Evolutionary conservation across 768 basidiomycete species (phyloP).

Genomic region (Collybiopsis luxurians): DNA sequence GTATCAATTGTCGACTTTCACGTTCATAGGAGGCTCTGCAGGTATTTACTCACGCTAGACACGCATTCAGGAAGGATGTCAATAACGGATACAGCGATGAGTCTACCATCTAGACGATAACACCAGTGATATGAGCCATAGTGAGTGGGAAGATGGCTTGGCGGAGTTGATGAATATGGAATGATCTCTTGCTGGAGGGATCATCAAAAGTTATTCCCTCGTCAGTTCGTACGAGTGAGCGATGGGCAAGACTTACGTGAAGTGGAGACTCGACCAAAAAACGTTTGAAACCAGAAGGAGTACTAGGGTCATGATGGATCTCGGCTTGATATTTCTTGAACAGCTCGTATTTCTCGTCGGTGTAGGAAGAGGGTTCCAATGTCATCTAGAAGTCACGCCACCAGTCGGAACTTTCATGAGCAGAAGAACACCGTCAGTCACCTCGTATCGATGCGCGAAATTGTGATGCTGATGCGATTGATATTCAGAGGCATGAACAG

Average conservation of each 20-base stretch:
- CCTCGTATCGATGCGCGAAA: conserved; percentile 59
- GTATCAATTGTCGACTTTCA: neutral
- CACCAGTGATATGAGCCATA: conserved; percentile 95
- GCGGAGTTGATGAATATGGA: conserved; percentile 47
- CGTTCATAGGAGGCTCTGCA: neutral
- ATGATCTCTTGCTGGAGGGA: conserved; percentile 53
- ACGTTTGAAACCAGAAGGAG: conserved; percentile 52
- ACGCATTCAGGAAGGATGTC: conserved; percentile 89
- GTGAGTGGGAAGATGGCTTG: conserved; percentile 59
- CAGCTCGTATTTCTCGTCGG: conserved; percentile 77
- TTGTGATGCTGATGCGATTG: conserved; percentile 25
- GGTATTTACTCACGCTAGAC: conserved; percentile 42
- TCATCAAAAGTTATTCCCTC: neutral
- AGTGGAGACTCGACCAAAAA: conserved; percentile 85
- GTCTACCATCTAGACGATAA: conserved; percentile 75
- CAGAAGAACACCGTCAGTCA: conserved; percentile 19
- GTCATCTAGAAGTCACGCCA: conserved; percentile 68
- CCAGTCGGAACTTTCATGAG: neutral
- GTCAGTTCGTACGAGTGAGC: neutral
- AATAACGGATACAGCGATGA: conserved; percentile 85
- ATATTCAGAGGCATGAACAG: conserved; percentile 58
- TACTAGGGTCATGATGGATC: conserved; percentile 70
- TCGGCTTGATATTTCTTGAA: conserved; percentile 74
- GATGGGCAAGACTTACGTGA: conserved; percentile 38
- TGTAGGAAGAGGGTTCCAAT: conserved; percentile 74